Conservation (phyloP, 768 basidiomycete species). For the Naganishia friedmannii region DNA sequence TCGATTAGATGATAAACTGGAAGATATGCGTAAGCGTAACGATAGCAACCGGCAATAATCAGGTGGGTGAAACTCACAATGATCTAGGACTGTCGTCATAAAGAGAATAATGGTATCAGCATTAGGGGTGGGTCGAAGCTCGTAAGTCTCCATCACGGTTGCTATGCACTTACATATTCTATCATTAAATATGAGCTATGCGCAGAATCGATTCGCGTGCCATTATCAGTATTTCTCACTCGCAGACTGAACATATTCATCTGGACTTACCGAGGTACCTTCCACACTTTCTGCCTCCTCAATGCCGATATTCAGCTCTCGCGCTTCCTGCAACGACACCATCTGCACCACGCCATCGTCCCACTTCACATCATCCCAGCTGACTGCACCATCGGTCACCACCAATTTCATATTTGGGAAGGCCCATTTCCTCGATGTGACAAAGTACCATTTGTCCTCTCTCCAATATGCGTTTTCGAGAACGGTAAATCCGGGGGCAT, state of each 20-base stretch:
- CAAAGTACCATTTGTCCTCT: conserved; percentile 36
- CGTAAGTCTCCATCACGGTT: not conserved
- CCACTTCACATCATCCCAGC: conserved; percentile 14
- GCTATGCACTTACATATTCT: conserved; percentile 35
- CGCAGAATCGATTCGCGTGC: not conserved
- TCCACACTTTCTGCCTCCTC: conserved; percentile 25
- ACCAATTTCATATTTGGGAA: conserved; percentile 32
- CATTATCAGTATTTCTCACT: not conserved
- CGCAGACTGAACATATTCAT: not conserved
- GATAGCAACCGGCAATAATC: not conserved
- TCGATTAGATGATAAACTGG: conserved; percentile 43
- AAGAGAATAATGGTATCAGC: not conserved
- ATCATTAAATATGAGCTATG: conserved; percentile 40
- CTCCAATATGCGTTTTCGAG: conserved; percentile 39
- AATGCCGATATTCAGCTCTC: conserved; percentile 29
- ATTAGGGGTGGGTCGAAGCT: not conserved
- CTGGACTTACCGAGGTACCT: conserved; percentile 34
- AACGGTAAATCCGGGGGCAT: conserved; percentile 39
- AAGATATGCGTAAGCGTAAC: not conserved
- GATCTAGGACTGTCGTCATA: conserved; percentile 31
- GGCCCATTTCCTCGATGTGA: conserved; percentile 38
- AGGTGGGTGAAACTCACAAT: conserved; percentile 30
- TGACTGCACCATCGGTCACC: conserved; percentile 6
- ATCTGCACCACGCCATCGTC: conserved; percentile 25
- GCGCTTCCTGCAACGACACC: conserved; percentile 29